These are phyloP conservation scores for Metschnikowia noctiluminum DNA, from an alignment of 805 yeast genomes.

Conservation along the genomic window DNA sequence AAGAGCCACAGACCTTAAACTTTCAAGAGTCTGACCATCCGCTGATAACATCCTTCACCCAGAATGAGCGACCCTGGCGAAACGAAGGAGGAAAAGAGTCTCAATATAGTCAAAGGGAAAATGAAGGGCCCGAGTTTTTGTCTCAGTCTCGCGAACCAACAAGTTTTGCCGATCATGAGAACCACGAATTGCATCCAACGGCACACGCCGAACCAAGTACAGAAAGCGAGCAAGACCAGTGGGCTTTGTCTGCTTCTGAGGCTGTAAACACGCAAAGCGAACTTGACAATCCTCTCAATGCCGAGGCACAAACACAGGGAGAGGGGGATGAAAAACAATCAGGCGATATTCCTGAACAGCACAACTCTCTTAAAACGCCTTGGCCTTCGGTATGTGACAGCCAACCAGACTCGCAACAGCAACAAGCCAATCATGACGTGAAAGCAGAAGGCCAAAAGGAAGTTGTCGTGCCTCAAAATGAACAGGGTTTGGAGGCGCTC, in stretches of 20 bases:
- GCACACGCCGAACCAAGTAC: no score
- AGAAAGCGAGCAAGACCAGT: no score
- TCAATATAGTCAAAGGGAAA: not conserved
- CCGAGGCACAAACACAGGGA: not conserved
- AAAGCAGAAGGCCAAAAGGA: not conserved
- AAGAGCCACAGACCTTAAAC: not conserved
- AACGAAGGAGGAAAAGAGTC: not conserved
- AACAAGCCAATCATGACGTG: not conserved
- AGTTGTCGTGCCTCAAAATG: not conserved
- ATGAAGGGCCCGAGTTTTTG: not conserved
- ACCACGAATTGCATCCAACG: not conserved
- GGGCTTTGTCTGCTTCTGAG: no score
- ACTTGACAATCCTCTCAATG: not conserved
- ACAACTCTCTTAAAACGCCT: not conserved
- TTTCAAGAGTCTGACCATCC: constrained; percentile 3
- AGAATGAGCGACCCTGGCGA: not conserved
- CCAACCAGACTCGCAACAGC: not conserved
- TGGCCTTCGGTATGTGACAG: constrained; percentile 2
- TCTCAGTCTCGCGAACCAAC: no score
- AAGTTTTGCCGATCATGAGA: not conserved
- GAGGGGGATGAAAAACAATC: not conserved
- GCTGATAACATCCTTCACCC: not conserved
- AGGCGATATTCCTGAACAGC: not conserved
- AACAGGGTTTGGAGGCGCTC: not conserved
- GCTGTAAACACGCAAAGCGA: no score